Percentiles rank a stretch among this genome's conserved stretches.
Evolutionary conservation across 805 yeast species (phyloP).

Genomic region (Nakazawaea wyomingensis): DNA sequence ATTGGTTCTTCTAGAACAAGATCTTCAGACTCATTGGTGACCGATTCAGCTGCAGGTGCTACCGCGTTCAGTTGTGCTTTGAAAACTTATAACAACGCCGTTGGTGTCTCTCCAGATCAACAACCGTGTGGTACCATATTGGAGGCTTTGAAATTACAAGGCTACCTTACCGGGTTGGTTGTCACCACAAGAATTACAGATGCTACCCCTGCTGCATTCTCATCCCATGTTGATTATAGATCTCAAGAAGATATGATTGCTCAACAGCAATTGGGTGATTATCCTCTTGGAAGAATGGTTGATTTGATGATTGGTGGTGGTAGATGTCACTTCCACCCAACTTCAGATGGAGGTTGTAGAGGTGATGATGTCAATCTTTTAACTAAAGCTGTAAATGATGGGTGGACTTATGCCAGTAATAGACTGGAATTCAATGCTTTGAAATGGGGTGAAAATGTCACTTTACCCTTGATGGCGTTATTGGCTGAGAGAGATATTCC

Average conservation of each 20-base stretch:
- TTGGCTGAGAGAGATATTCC: conserved; percentile 78
- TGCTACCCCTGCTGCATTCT: conserved; percentile 92
- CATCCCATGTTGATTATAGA: conserved; percentile 73
- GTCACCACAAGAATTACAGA: conserved; percentile 91
- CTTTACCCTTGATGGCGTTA: conserved; percentile 72
- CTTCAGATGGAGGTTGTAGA: conserved; percentile 58
- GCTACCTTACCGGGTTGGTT: conserved; percentile 82
- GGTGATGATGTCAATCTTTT: conserved; percentile 65
- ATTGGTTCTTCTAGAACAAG: conserved; percentile 85
- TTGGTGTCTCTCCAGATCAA: conserved; percentile 68
- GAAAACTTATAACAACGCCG: conserved; percentile 86
- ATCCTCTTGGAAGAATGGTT: conserved; percentile 72
- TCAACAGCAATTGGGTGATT: conserved; percentile 76
- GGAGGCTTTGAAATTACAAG: conserved; percentile 80
- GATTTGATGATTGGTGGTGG: conserved; percentile 93
- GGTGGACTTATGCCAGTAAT: conserved; percentile 62
- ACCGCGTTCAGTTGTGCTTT: conserved; percentile 85
- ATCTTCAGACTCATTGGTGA: conserved; percentile 68
- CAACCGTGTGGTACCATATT: conserved; percentile 84
- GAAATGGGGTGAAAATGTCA: conserved; percentile 53
- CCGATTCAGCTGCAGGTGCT: conserved; percentile 98
- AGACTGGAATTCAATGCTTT: conserved; percentile 54
- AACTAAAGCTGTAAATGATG: conserved; percentile 51
- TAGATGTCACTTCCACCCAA: conserved; percentile 72
- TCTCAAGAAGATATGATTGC: conserved; percentile 83